Evolutionary conservation across 2,329 filamentous ascomycete species (phyloP), one percentile per base, ranked within the genome.

Genomic region (Chrysosporium keratinophilum): DNA sequence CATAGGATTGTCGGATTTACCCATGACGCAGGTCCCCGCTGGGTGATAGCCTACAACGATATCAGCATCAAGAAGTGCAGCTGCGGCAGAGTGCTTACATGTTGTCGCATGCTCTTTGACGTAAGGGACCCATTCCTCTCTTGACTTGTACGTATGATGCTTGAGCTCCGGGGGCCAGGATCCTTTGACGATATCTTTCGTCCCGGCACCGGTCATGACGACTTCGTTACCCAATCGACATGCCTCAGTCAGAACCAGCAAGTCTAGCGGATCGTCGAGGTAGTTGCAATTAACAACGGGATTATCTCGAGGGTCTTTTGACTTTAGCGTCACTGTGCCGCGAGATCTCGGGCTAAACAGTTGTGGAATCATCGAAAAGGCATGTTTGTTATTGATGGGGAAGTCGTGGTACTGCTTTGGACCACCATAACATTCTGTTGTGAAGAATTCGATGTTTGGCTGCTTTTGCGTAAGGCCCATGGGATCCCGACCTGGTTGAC

Each of bases 381-480:
- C 76, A 56, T 79, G 72, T 53, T 81, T 72, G 6, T 23, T 23
- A 15, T 80, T 71, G 1, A 71, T 66, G 0, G 80, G 80, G 52
- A 75, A 77, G 37, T 80, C 67, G 17, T 71, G 68, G 56, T 74
- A 82, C 56, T 81, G 77, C 58, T 79, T 80, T 0, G 80, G 79
- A 0, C 78, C 78, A 3, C 78, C 78, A 58, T 82, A 82, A 60
- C 77, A 78, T 61, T 83, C 80, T 0, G 80, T 82, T 33, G 74
- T 79, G 67, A 82, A 83, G 65, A 82, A 77, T 60, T 84, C 81
- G 47, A 82, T 63, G 60, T 83, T 80, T 0, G 81, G 79, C 61
- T 84, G 81, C 5, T 66, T 64, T 0, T 71, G 66, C 0, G 75
- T 76, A 14, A 84, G 67, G 15, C 77, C 79, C 81, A 85, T 84